Evolutionary conservation across 2,329 filamentous ascomycete genomes (phyloP), one percentile per base, ranked within the genome.

Genomic region (Talaromyces funiculosus): DNA sequence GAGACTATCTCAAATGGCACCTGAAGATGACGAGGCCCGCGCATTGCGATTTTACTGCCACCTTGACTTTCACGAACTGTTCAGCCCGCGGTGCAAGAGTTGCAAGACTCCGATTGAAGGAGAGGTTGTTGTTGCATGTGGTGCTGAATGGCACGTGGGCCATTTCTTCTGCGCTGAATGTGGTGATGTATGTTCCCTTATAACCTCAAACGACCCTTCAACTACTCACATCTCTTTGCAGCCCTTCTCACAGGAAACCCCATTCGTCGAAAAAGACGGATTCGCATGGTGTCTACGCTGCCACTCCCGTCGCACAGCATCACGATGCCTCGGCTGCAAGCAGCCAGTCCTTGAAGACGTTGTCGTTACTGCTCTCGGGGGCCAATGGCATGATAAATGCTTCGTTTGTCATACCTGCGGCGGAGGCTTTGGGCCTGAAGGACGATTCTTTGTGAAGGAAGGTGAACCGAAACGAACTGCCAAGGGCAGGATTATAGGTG

Each of bases 111-210:
- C 94, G 3, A 99, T 99, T 69, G 87, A 97, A 67, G 92, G 92
- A 43, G 92, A 97, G 75, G 91, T 97, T 66, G 87, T 97, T 33
- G 88, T 97, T 14, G 94, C 94, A 1, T 90, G 96, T 60, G 94
- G 94, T 1, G 85, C 88, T n/a, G 92, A 96, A 76, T 99, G 91
- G 90, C 94, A 99, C 74, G 90, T 90, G 57, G 94, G 94, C 0
- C 94, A 99, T 77, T 99, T 99, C 79, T 99, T 99, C 83, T 99
- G 94, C 72, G 94, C 94, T 43, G 92, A 99, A 80, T 99, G 94
- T 72, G 94, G 94, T 66, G 93, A 99, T 77, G 78, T 80, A 73
- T 62, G 77, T 60, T 40, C 12, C 7, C 24, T 10, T 10, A 5
- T 54, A 2, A 24, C 8, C 16, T n/a, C 12, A 38, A n/a, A 16